Percentiles rank a stretch among this genome's conserved stretches.
phyloP scores from a whole-genome alignment of 345 rosid genomes.

The Hibiscus tridactylites region DNA sequence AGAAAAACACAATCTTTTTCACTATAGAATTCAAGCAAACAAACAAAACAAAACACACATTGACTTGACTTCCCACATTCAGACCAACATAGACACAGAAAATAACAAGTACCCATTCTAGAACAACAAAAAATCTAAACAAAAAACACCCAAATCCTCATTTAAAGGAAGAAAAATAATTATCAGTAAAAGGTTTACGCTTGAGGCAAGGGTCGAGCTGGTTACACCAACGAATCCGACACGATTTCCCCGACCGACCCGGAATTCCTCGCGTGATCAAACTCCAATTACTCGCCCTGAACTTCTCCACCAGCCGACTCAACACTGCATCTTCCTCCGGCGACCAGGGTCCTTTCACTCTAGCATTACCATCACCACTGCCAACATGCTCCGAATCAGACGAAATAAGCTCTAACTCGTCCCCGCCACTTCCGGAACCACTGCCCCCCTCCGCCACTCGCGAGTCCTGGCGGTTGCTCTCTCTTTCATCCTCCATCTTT shows the following conservation, averaged over 20 bases:
- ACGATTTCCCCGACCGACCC: constrained; percentile 79
- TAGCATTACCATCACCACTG: constrained; percentile 23
- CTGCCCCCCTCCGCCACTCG: constrained; percentile 15
- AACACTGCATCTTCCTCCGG: constrained; percentile 71
- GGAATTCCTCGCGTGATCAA: constrained; percentile 77
- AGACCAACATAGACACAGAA: neutral
- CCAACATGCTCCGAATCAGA: constrained; percentile 16
- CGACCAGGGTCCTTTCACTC: constrained; percentile 78
- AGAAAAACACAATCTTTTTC: neutral
- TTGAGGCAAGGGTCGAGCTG: constrained; percentile 81
- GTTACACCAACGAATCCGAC: constrained; percentile 81
- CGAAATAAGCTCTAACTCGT: neutral
- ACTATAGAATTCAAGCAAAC: neutral
- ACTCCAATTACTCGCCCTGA: constrained; percentile 83
- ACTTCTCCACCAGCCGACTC: constrained; percentile 46
- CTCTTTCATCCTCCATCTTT: constrained; percentile 19
- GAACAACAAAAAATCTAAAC: neutral
- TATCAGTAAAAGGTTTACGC: constrained; percentile 77
- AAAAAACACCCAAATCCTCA: neutral
- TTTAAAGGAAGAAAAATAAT: neutral
- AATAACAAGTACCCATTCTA: neutral
- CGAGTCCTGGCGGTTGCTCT: constrained; percentile 20
- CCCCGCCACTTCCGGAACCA: neutral
- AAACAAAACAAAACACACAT: neutral
- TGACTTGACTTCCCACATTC: neutral